Base-by-base conservation (phyloP, 1,284 basidiomycete species). In the Cystobasidium pallidum region DNA sequence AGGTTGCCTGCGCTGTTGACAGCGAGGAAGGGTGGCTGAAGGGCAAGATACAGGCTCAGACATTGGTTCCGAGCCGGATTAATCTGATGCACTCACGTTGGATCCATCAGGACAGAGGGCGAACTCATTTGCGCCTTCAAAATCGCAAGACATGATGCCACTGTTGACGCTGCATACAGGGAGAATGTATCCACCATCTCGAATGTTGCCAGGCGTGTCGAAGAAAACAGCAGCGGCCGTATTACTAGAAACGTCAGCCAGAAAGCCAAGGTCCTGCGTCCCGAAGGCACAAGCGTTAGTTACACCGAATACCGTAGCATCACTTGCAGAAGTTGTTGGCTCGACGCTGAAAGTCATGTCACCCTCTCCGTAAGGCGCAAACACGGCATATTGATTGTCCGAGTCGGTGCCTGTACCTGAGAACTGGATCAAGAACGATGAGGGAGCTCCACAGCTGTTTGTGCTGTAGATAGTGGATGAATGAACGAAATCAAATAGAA, bases 401-500 rank as follows among this genome's bases (percentile, higher is more conserved):
- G 32, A 64, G 4, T 28, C 62, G 19, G 62, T 36, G 26, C 32
- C 67, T 24, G 39, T 34, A 36, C 57, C 67, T 15, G 67, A 70
- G 28, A 70, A 61, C 30, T 70, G 67, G 26, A 70, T n/a, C 30
- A 58, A 28, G 67, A 70, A 70, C 19, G 41, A 34, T 62, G 67
- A 30, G 24, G 67, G 67, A n/a, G 55, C 67, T 49, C 67, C 67
- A 49, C 57, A 70, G 1, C 54, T 36, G 49, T 51, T 51, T 3
- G 49, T 51, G 57, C 67, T 70, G 55, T 19, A 34, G 10, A 21
- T 41, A 58, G 11, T 11, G 43, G 4, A 45, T 8, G 11, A 17
- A 45, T 11, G 24, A 36, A 11, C 17, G 8, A 11, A 58, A 32
- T 8, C n/a, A 58, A 21, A 19, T 39, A 7, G 36, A 13, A 39